A percentile compares a stretch with the other conserved stretches of the same genome.
These are phyloP conservation scores for Fusarium bactridioides DNA, from an alignment of 2,329 filamentous ascomycete species.

Conservation along the genomic window DNA sequence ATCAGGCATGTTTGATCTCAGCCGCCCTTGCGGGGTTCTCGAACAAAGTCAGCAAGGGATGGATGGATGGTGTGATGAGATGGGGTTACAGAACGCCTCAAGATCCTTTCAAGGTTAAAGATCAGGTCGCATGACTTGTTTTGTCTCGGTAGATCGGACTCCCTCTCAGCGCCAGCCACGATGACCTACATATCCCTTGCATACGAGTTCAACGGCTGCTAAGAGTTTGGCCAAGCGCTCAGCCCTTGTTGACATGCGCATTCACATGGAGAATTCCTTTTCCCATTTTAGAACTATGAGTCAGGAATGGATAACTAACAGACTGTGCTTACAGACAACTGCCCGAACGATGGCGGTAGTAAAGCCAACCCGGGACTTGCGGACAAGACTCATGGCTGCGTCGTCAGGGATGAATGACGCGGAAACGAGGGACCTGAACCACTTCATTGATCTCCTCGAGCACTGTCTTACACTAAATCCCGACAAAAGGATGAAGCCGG, in stretches of 20 bases:
- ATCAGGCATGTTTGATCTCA: conserved; percentile 27
- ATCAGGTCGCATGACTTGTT: conserved; percentile 29
- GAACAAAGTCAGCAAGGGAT: conserved; percentile 11
- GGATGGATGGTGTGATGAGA: conserved; percentile 5
- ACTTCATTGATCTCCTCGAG: conserved; percentile 88
- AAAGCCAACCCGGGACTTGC: conserved; percentile 83
- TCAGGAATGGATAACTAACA: conserved; percentile 32
- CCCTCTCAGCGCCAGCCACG: conserved; percentile 28
- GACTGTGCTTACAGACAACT: conserved; percentile 60
- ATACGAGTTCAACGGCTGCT: conserved; percentile 28
- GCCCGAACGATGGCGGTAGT: conserved; percentile 72
- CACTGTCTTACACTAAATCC: conserved; percentile 89
- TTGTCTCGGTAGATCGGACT: conserved; percentile 32
- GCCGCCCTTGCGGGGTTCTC: conserved; percentile 20
- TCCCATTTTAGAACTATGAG: conserved; percentile 22
- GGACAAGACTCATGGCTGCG: conserved; percentile 78
- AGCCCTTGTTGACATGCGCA: conserved; percentile 20
- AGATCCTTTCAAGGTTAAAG: conserved; percentile 23
- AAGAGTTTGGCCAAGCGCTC: conserved; percentile 18
- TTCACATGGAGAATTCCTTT: conserved; percentile 3
- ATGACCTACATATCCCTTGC: conserved; percentile 35
- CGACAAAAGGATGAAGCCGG: conserved; percentile 87
- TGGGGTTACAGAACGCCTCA: conserved; percentile 13
- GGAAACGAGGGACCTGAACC: conserved; percentile 79
- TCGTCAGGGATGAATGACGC: conserved; percentile 76